Percentiles rank a stretch among this genome's conserved stretches.
These are phyloP conservation scores for Hypomyces rosellus DNA, from an alignment of 2,329 filamentous ascomycete genomes.

Conservation along the genomic window DNA sequence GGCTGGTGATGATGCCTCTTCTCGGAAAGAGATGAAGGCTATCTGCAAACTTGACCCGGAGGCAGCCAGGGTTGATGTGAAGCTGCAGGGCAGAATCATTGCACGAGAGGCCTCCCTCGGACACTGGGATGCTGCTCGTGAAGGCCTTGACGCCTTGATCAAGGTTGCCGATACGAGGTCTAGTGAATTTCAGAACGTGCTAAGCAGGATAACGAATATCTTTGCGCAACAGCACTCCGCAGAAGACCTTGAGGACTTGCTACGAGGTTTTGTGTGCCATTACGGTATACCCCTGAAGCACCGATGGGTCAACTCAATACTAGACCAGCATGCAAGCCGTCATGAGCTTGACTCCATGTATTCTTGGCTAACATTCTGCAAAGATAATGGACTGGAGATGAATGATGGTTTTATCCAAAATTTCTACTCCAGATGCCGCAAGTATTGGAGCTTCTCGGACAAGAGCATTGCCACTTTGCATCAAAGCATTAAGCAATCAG, in stretches of 20 bases:
- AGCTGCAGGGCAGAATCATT: conserved; percentile 22
- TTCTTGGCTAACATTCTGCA: conserved; percentile 28
- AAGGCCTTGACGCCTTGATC: conserved; percentile 18
- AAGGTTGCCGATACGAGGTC: conserved; percentile 12
- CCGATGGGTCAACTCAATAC: conserved; percentile 23
- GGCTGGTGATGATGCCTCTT: conserved; percentile 22
- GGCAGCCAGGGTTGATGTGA: conserved; percentile 18
- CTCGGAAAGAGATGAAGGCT: conserved; percentile 18
- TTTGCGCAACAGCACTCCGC: conserved; percentile 21
- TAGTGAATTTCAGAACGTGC: conserved; percentile 20
- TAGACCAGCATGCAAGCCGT: conserved; percentile 25
- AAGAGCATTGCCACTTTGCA: conserved; percentile 17
- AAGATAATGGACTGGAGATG: conserved; percentile 21
- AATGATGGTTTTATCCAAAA: conserved; percentile 24
- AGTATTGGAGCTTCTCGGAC: conserved; percentile 28
- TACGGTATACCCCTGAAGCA: conserved; percentile 23
- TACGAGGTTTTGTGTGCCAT: conserved; percentile 20
- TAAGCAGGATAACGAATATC: conserved; percentile 29
- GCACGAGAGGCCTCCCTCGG: conserved; percentile 22
- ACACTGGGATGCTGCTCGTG: conserved; percentile 21
- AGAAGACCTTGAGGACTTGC: conserved; percentile 23
- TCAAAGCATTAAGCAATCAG: conserved; percentile 1
- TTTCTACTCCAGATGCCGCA: conserved; percentile 24
- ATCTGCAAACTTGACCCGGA: conserved; percentile 18
- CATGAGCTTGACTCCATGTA: conserved; percentile 22